These are phyloP conservation scores for Trametopsis cervina DNA, from an alignment of 768 basidiomycete genomes.

Conservation along the genomic window DNA sequence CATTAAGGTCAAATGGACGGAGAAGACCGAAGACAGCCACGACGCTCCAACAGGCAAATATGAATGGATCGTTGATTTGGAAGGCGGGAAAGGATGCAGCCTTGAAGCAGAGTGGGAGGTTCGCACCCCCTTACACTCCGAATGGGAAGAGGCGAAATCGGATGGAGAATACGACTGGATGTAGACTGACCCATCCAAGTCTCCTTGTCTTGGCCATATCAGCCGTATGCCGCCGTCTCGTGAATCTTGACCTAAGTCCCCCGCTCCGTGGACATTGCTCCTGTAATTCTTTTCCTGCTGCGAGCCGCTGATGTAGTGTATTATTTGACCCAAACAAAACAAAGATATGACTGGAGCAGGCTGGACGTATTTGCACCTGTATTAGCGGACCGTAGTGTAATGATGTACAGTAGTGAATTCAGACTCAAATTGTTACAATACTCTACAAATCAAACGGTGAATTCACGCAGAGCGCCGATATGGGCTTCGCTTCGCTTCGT, in stretches of 20 bases:
- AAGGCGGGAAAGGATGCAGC: constrained; percentile 33
- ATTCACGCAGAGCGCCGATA: constrained; percentile 24
- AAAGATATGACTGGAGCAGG: too few species aligned
- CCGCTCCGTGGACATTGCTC: too few species aligned
- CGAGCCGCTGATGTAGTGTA: too few species aligned
- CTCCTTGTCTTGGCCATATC: background rate
- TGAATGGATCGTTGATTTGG: constrained; percentile 44
- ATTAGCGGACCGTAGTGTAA: too few species aligned
- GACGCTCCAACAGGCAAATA: constrained; percentile 50
- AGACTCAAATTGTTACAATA: too few species aligned
- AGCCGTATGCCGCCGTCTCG: too few species aligned
- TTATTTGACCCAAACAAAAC: too few species aligned
- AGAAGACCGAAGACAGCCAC: constrained; percentile 27
- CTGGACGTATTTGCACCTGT: too few species aligned
- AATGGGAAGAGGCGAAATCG: constrained; percentile 17
- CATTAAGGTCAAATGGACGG: constrained; percentile 19
- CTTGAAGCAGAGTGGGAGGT: constrained; percentile 49
- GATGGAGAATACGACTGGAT: background rate
- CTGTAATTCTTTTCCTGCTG: too few species aligned
- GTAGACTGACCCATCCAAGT: background rate
- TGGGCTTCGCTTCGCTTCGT: constrained; percentile 47
- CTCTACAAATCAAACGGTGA: background rate
- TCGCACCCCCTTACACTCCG: constrained; percentile 30
- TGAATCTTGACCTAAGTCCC: too few species aligned
- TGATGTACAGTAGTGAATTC: too few species aligned